Evolutionary conservation across 441 rosid genomes (phyloP), one percentile per base, ranked within the genome.

Genomic region (Populus trichocarpa): DNA sequence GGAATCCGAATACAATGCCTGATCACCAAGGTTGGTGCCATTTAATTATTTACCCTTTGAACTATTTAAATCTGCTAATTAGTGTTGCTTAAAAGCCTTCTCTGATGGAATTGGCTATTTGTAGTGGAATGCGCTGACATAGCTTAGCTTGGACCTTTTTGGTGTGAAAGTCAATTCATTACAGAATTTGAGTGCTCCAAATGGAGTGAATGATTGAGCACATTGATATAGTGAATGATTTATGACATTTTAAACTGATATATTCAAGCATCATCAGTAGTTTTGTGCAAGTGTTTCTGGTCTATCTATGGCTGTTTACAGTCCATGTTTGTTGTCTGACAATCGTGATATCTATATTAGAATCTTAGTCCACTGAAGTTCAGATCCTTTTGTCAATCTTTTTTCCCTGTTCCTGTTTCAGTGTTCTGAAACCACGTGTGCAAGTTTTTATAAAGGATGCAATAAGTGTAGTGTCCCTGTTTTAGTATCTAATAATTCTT

Each of bases 1-100:
- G 88, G 90, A 90, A 89, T 85, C 77, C 83, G 35, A 86, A 84
- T 68, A 69, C 81, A 67, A 74, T 85, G 83, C 80, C 90, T 57
- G 95, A 89, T 81, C 88, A 85, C 70, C 88, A 86, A 83, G 89
- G 90, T 88, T 83, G 87, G 92, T 81, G 80, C 61, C 79, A 69
- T 72, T 69, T 35, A 65, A 33, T 69, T 85, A 40, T 75, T 68
- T 71, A n/a, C 40, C 46, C 72, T 75, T 28, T 70, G 71, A 59
- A 65, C 50, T 75, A 67, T 70, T 77, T 74, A 57, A 72, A 23
- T 63, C 78, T 71, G 40, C 9, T 25, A 20, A 13, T 61, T 65
- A 8, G 32, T 66, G 64, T 69, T 66, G 66, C 36, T 72, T 50
- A 73, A 40, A 76, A 78, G 69, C 30, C 28, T 61, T 77, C 33